Evolutionary conservation across 2,329 filamentous ascomycete genomes (phyloP), one percentile per base, ranked within the genome.

Genomic region (Drechslerella coelobrocha): DNA sequence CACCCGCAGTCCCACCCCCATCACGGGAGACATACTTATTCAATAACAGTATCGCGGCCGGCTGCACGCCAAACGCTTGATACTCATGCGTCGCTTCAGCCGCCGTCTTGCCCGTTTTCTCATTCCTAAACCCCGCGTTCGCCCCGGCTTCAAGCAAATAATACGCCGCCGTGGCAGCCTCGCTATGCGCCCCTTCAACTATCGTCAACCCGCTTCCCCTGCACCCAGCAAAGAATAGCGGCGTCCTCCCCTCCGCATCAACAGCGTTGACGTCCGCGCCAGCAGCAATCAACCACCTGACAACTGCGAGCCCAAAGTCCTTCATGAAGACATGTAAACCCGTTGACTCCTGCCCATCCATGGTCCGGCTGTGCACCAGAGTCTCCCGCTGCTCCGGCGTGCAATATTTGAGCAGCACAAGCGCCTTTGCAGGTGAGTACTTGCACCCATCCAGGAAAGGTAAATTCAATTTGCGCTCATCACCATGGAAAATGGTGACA

Each of bases 121-220:
- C 17, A 27, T 62, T 69, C 47, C 47, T 26, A 50, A 59, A 62
- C 14, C 55, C 57, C 39, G 29, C 12, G 43, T 69, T 52, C 43
- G 65, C 65, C n/a, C 66, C 66, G 12, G 66, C 66, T 26, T 71
- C 37, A 29, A 71, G 53, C 21, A 71, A 19, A 47, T 62, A 71
- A 55, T 71, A 63, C 34, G 29, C 66, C 4, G 43, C 34, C 2
- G 65, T 69, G 8, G 59, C 29, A 17, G 65, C 4, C 43, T 69
- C 65, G 1, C 8, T 9, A 0, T 23, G 17, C 19, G 41, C 51
- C 3, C 57, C 57, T 10, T 62, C 65, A 6, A 45, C 43, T 0
- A 69, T 23, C 2, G 56, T 62, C 19, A 59, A 45, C 29, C 57
- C 57, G 6, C 41, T 23, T 2, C 34, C 56, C 7, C 65, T 51